Evolutionary conservation across 1,284 basidiomycete genomes (phyloP), one percentile per base, ranked within the genome.

Genomic region (Sporisorium iseilematis-ciliati): DNA sequence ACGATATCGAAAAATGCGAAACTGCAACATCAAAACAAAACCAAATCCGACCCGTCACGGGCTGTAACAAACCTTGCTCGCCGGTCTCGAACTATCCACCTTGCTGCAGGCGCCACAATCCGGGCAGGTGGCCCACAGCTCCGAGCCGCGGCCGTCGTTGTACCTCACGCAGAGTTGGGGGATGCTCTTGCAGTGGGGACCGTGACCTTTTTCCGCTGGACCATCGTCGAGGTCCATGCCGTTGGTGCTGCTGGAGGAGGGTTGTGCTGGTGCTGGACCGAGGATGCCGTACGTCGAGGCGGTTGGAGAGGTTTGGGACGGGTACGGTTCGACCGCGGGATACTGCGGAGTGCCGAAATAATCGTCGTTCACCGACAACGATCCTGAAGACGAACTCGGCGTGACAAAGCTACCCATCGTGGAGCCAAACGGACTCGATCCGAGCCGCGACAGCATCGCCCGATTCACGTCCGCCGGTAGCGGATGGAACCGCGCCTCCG

Each of bases 81-180:
- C 42, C 6, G 69, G 74, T 29, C 40, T 58, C 38, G 18, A 48
- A 41, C 61, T 56, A 11, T 76, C 68, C 52, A 72, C 74, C 49
- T 72, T 76, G 51, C 58, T 59, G 23, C 65, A 72, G 16, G 68
- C 62, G 25, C 74, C 74, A 29, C 74, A 76, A 26, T 76, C 80
- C 5, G 72, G 77, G 40, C 80, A 82, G 26, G 64, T 73, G 4
- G 78, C 76, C 80, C 80, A 82, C 20, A 82, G 70, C 38, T 82
- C 71, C 6, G 77, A 79, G 7, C 57, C 57, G 8, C 65, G 52
- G 4, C 77, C 74, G 25, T 77, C 65, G 40, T 74, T 69, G 55
- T 77, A 62, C 7, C 78, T 50, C 4, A 82, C 80, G n/a, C 75
- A 77, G 25, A 82, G 75, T 38, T 76, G 78, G 0, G 78, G 78